Evolutionary conservation across 345 rosid genomes (phyloP).

Genomic region (Populus pruinosa): DNA sequence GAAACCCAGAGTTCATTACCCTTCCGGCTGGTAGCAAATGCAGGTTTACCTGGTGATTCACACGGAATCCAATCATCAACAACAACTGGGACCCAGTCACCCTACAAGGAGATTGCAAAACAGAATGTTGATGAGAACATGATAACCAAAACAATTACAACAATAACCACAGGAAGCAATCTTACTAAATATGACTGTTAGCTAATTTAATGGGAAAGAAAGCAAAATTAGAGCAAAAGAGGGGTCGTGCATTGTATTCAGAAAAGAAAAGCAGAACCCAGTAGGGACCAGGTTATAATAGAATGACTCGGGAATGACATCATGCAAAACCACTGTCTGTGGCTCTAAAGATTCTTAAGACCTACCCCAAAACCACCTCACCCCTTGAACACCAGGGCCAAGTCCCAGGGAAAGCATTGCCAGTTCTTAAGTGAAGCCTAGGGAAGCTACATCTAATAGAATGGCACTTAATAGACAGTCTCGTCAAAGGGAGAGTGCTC

Average conservation of each 20-base stretch:
- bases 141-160: background rate
- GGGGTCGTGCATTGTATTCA: background rate
- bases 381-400: background rate
- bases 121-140: slow-evolving; percentile 9
- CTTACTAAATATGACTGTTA: background rate
- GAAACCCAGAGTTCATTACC: slow-evolving; percentile 96
- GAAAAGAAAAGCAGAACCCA: background rate
- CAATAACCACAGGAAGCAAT: background rate
- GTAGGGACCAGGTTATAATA: background rate
- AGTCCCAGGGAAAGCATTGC: background rate
- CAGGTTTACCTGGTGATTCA: slow-evolving; percentile 92
- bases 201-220: background rate
- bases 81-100: slow-evolving; percentile 99
- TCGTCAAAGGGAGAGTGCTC: background rate
- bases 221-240: background rate
- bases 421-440: background rate
- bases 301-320: background rate
- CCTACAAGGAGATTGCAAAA: slow-evolving; percentile 44
- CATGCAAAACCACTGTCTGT: background rate
- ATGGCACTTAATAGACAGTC: background rate
- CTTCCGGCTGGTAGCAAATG: slow-evolving; percentile 95
- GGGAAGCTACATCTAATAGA: background rate
- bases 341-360: background rate
- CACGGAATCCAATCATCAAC: slow-evolving; percentile 99
- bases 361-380: background rate